Evolutionary conservation across 257 asterid genomes (phyloP).

Genomic region (Solanum verrucosum): DNA sequence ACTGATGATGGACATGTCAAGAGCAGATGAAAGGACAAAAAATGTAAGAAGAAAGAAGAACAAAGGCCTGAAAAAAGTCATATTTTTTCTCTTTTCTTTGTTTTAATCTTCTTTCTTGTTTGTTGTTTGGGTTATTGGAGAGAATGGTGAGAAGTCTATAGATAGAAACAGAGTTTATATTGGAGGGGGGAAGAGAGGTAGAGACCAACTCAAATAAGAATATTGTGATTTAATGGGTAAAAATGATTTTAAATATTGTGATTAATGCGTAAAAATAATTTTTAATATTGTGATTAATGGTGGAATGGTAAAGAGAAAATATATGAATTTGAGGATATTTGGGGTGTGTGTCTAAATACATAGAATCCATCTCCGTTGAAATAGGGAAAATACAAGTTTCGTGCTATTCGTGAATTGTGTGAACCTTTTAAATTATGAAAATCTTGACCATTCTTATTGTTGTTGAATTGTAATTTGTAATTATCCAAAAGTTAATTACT

Average conservation of each 20-base stretch:
- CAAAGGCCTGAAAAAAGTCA: slow-evolving; percentile 35
- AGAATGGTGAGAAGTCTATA: neutral
- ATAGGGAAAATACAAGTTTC: neutral
- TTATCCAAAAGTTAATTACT: neutral
- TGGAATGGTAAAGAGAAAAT: neutral
- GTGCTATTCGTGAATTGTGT: neutral
- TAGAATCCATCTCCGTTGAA: neutral
- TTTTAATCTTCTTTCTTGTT: neutral
- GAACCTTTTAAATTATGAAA: neutral
- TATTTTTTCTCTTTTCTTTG: neutral
- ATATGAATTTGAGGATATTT: neutral
- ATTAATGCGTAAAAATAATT: neutral
- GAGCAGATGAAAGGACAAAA: slow-evolving; percentile 35
- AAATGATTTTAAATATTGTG: too few species aligned
- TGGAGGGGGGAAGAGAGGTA: neutral
- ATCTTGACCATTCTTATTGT: neutral
- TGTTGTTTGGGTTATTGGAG: neutral
- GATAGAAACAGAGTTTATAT: neutral
- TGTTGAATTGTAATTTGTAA: neutral
- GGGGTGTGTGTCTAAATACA: neutral
- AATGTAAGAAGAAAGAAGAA: slow-evolving; percentile 17
- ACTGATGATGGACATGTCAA: slow-evolving; percentile 66
- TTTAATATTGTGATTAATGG: neutral
- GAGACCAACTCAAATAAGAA: neutral
- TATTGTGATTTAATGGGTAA: neutral